A percentile compares a stretch with the other conserved stretches of the same genome.
These are phyloP conservation scores for Lentithecium fluviatile DNA, from an alignment of 495 filamentous ascomycete species.

Conservation along the genomic window DNA sequence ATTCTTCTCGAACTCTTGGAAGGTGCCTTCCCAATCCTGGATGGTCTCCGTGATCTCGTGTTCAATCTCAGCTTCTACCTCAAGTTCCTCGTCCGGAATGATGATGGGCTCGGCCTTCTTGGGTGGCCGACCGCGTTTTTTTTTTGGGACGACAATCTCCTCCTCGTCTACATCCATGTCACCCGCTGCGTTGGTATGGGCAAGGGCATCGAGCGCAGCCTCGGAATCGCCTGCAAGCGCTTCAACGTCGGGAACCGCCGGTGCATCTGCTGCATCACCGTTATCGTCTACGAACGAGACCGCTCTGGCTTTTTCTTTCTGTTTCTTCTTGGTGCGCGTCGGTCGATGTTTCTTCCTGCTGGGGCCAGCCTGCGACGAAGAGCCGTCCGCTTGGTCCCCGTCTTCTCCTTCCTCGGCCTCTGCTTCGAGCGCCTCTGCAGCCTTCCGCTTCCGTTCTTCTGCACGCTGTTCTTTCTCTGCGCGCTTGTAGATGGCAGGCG, in stretches of 20 bases:
- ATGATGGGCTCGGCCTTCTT: constrained; percentile 28
- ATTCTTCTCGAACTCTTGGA: constrained; percentile 16
- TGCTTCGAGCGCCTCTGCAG: constrained; percentile 49
- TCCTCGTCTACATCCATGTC: neutral
- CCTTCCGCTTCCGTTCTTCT: constrained; percentile 41
- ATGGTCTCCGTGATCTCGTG: constrained; percentile 35
- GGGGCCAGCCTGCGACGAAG: neutral
- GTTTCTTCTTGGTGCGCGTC: neutral
- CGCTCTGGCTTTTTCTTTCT: neutral
- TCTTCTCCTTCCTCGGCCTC: constrained; percentile 30
- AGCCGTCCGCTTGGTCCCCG: neutral
- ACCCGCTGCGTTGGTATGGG: constrained; percentile 12
- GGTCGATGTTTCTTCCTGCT: neutral
- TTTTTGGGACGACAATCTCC: constrained; percentile 8
- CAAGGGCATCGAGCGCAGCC: constrained; percentile 22
- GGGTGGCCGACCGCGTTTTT: constrained; percentile 12
- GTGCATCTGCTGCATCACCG: neutral
- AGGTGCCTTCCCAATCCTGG: constrained; percentile 14
- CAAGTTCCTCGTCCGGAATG: constrained; percentile 40
- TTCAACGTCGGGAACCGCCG: constrained; percentile 39
- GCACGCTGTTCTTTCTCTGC: constrained; percentile 49
- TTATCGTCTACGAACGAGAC: neutral
- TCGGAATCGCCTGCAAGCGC: constrained; percentile 30
- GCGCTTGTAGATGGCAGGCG: constrained; percentile 75
- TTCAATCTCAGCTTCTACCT: constrained; percentile 39